Evolutionary conservation across 2,329 filamentous ascomycete genomes (phyloP).

Genomic region (Colletotrichum karsti): DNA sequence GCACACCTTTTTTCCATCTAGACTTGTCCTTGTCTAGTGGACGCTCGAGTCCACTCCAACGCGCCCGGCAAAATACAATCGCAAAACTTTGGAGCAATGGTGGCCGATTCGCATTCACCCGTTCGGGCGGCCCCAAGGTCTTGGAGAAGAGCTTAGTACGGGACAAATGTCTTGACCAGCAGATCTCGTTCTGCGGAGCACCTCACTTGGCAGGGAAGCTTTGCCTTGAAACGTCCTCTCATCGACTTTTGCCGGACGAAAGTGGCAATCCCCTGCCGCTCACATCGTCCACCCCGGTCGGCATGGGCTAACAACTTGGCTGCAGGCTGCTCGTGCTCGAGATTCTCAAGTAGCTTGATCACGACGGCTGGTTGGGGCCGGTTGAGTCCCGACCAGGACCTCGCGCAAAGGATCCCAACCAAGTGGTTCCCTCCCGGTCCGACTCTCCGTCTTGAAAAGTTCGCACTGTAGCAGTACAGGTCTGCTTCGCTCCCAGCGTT

Average conservation of each 20-base stretch:
- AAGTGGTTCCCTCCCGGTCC: constrained; percentile 18
- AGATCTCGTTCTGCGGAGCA: background rate
- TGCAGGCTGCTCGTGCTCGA: constrained; percentile 9
- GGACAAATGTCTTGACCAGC: background rate
- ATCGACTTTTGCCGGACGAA: constrained; percentile 23
- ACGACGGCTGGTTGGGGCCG: constrained; percentile 15
- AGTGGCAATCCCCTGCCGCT: constrained; percentile 17
- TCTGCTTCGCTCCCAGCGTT: constrained; percentile 5
- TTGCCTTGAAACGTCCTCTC: constrained; percentile 21
- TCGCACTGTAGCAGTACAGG: constrained; percentile 4
- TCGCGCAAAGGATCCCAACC: constrained; percentile 19
- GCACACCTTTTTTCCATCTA: constrained; percentile 8
- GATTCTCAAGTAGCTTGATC: background rate
- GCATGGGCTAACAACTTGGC: constrained; percentile 7
- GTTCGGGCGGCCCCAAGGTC: constrained; percentile 10
- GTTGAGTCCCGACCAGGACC: constrained; percentile 6
- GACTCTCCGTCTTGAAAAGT: background rate
- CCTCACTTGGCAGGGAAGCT: constrained; percentile 17
- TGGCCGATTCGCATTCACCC: constrained; percentile 8
- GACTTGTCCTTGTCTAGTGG: constrained; percentile 24
- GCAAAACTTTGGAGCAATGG: background rate
- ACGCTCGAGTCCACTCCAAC: constrained; percentile 1
- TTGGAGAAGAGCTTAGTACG: constrained; percentile 2
- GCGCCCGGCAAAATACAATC: constrained; percentile 23
- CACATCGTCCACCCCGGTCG: background rate